These are phyloP conservation scores for Phenoliferia sp. DNA, from an alignment of 1,284 basidiomycete species.

Conservation along the genomic window DNA sequence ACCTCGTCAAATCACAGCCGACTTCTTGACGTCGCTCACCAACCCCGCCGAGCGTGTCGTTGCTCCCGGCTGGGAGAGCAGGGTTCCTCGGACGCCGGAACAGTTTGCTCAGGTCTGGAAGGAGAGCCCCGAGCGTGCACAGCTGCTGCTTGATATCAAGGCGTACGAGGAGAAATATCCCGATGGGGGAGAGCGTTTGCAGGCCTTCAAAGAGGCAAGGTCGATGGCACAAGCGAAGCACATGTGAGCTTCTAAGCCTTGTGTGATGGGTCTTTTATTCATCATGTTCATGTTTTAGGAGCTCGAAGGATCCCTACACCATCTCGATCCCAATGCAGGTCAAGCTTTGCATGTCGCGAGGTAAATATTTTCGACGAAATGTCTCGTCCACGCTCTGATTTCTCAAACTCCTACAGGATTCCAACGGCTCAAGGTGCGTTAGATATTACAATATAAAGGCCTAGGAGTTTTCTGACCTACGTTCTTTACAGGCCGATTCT, in stretches of 20 bases:
- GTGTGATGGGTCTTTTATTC: neutral
- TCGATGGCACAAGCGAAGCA: slow-evolving; percentile 46
- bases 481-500: neutral
- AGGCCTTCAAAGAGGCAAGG: slow-evolving; percentile 45
- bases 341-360: slow-evolving; percentile 45
- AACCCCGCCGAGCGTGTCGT: neutral
- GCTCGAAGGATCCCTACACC: slow-evolving; percentile 45
- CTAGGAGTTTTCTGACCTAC: neutral
- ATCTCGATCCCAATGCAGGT: slow-evolving; percentile 45
- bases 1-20: slow-evolving; percentile 64
- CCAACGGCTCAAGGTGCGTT: too few species aligned
- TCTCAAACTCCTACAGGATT: too few species aligned
- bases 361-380: slow-evolving; percentile 40
- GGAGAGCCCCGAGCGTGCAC: slow-evolving; percentile 40
- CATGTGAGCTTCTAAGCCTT: slow-evolving; percentile 33
- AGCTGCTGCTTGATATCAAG: slow-evolving; percentile 43
- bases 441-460: too few species aligned
- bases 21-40: slow-evolving; percentile 42
- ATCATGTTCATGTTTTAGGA: slow-evolving; percentile 23
- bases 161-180: slow-evolving; percentile 44
- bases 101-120: slow-evolving; percentile 41
- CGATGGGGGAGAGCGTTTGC: slow-evolving; percentile 41
- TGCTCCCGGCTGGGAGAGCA: neutral
- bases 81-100: neutral
- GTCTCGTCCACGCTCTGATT: slow-evolving; percentile 39